Base-by-base conservation (phyloP, 1,139 yeast species). In the Hansenula anomala region DNA sequence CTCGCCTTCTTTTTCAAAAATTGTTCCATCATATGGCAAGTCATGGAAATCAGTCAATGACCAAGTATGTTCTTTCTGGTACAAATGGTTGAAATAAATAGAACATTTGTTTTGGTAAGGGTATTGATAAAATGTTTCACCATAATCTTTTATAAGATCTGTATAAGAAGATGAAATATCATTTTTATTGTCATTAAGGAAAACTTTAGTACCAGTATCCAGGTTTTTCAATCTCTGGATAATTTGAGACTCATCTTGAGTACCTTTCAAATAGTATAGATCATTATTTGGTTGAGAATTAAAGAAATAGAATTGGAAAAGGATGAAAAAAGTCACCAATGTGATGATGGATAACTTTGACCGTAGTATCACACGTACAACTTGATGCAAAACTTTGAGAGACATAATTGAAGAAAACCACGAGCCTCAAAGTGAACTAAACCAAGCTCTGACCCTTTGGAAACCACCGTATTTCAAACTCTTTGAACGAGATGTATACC, bases 41-140 rank as follows among this genome's bases (percentile, higher is more conserved):
- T 37, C 43, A 25, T 39, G 34, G 12, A 38, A 33, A 18, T 37
- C 43, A 9, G 40, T 16, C 13, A 39, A 34, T 18, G 36, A n/a
- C 46, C 46, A 43, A 12, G 25, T 16, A 12, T 28, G 30, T 24
- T 39, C 36, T 3, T n/a, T 6, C 20, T 33, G n/a, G 34, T 39
- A 43, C 11, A 41, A 27, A 17, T 36, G 37, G 22, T 43, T 34
- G 30, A 43, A 43, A 20, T 41, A 43, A 4, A 25, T 22, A 4
- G 38, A 32, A 30, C 46, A 43, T 18, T 37, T 36, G 12, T 43
- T 37, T 2, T 27, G 14, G 12, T 30, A 32, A 3, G 44, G 25
- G 13, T 17, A n/a, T 5, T 13, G 7, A 17, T 24, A 5, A 19
- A 32, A 32, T 8, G 28, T 32, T n/a, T 32, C 29, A 6, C 37